Conservation (phyloP, 805 yeast species). For the Dipodascus albidus region DNA sequence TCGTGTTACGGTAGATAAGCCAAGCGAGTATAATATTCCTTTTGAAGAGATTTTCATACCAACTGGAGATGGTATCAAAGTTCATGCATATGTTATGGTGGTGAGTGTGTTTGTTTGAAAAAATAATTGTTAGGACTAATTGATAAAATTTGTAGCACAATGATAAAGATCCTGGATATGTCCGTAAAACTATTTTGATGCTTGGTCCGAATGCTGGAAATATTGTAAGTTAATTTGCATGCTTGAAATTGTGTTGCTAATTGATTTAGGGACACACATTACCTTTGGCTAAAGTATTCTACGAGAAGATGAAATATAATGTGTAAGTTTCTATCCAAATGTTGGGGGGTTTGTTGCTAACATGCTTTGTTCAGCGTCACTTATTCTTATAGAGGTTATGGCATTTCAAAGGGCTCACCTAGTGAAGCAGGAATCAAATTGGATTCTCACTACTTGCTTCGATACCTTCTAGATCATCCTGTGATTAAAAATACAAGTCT, state of each 20-base stretch:
- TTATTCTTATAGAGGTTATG: constrained; percentile 88
- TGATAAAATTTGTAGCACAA: constrained; percentile 27
- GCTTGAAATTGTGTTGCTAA: neutral
- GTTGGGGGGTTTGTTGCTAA: constrained; percentile 4
- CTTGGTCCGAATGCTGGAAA: constrained; percentile 94
- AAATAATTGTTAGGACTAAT: neutral
- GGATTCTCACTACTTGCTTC: constrained; percentile 68
- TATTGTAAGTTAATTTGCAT: constrained; percentile 29
- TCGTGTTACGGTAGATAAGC: constrained; percentile 60
- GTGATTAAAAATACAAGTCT: constrained; percentile 43
- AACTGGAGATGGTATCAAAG: constrained; percentile 58
- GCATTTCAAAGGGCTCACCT: constrained; percentile 65
- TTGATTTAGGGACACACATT: constrained; percentile 57
- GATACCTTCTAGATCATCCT: constrained; percentile 41
- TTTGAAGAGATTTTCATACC: constrained; percentile 48
- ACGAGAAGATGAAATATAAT: constrained; percentile 50
- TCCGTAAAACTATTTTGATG: constrained; percentile 60
- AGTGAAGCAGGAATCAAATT: constrained; percentile 67
- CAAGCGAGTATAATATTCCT: constrained; percentile 54
- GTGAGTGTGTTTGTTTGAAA: constrained; percentile 28
- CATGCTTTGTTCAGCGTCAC: constrained; percentile 34
- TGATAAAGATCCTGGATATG: constrained; percentile 26
- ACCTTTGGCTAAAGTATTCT: constrained; percentile 67
- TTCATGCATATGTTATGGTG: constrained; percentile 58
- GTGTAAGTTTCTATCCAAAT: constrained; percentile 28